A percentile compares a stretch with the other conserved stretches of the same genome.
These are phyloP conservation scores for Cyberlindnera xishuangbannaensis DNA, from an alignment of 805 yeast species.

Conservation along the genomic window DNA sequence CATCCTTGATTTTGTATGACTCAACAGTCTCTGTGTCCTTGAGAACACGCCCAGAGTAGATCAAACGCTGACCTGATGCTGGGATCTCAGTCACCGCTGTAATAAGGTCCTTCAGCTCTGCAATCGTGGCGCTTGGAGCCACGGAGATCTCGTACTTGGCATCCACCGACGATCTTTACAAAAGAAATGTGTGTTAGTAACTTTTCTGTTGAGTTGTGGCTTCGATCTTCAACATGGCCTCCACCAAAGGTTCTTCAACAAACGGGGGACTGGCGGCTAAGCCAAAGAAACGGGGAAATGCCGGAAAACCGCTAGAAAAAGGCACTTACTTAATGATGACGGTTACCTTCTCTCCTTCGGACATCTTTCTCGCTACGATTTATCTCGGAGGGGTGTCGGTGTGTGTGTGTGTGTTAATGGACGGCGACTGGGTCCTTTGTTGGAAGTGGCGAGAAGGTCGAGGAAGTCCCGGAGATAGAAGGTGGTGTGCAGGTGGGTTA, in stretches of 20 bases:
- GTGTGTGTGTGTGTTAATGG: no score
- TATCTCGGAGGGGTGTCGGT: no score
- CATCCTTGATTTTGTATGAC: constrained; percentile 74
- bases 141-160: constrained; percentile 66
- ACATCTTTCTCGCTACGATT: constrained; percentile 10
- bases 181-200: not conserved
- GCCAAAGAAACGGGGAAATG: no score
- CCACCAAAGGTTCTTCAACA: no score
- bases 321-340: constrained; percentile 20
- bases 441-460: no score
- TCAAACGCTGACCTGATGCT: constrained; percentile 76
- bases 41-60: constrained; percentile 89
- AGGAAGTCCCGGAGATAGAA: no score
- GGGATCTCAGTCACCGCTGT: constrained; percentile 61
- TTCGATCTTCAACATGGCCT: no score
- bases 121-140: constrained; percentile 48
- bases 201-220: no score
- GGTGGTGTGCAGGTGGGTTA: no score
- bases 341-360: constrained; percentile 17
- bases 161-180: constrained; percentile 51
- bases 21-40: constrained; percentile 75
- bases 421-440: no score
- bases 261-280: no score
- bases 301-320: not conserved
- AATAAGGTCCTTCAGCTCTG: constrained; percentile 62